Evolutionary conservation across 129 eudicot genomes (phyloP).

Genomic region (Helianthus tuberosus): DNA sequence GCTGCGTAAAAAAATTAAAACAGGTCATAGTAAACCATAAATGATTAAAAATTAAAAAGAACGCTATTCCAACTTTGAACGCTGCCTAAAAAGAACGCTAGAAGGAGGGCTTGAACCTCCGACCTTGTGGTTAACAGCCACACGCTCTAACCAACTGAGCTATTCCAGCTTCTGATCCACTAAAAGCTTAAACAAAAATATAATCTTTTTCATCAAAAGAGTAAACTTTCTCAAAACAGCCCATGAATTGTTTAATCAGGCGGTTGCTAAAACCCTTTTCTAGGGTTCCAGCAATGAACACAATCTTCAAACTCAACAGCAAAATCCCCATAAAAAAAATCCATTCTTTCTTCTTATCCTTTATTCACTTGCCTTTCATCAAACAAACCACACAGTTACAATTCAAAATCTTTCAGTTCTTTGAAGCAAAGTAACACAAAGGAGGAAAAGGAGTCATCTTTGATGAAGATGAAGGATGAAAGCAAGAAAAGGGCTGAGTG

Average conservation of each 20-base stretch:
- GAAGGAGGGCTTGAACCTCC: conserved; percentile 99
- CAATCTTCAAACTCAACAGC: conserved; percentile 31
- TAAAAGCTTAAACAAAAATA: not conserved
- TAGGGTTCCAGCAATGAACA: conserved; percentile 28
- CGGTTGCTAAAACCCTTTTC: conserved; percentile 24
- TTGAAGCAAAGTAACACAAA: conserved; percentile 23
- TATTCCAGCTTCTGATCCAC: not conserved
- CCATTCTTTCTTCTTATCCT: conserved; percentile 3
- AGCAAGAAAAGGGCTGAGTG: conserved; percentile 68
- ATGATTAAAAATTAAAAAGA: not conserved
- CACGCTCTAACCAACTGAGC: conserved; percentile 91
- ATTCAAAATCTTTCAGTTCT: conserved; percentile 32
- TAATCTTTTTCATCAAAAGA: not conserved
- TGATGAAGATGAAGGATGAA: conserved; percentile 40
- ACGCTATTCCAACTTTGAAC: too few relatives aligned
- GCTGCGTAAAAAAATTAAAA: too few relatives aligned
- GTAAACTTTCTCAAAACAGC: not conserved
- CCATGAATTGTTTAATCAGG: conserved; percentile 14
- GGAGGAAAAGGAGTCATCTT: conserved; percentile 1
- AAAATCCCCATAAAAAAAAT: conserved; percentile 17
- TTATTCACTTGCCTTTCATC: conserved; percentile 38
- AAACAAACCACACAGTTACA: conserved; percentile 16
- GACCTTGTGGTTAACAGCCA: conserved; percentile 99
- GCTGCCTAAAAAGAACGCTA: conserved; percentile 52
- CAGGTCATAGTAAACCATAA: too few relatives aligned